A percentile compares a stretch with the other conserved stretches of the same genome.
These are phyloP conservation scores for Clohesyomyces aquaticus DNA, from an alignment of 495 filamentous ascomycete species.

Conservation along the genomic window DNA sequence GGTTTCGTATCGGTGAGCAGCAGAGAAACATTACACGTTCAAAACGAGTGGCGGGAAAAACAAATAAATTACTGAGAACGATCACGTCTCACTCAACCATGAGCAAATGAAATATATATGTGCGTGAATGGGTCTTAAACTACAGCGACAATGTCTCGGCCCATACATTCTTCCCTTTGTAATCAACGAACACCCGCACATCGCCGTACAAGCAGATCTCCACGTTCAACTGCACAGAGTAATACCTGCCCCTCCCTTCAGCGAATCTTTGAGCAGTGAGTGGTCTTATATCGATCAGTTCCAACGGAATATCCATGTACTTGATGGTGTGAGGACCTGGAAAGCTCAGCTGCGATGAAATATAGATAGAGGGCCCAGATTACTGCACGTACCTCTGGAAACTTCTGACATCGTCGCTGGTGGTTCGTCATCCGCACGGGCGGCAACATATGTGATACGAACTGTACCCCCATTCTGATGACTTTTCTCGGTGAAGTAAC, in stretches of 20 bases:
- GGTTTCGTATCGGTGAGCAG: no score
- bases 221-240: conserved; percentile 1
- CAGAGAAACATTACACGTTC: no score
- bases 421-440: background rate
- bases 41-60: no score
- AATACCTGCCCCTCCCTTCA: conserved; percentile 1
- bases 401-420: background rate
- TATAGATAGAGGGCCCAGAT: no score
- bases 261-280: background rate
- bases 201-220: background rate
- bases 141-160: background rate
- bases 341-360: background rate
- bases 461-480: background rate
- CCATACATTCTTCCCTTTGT: conserved; percentile 3
- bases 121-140: background rate
- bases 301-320: conserved; percentile 5
- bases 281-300: background rate
- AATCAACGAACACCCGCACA: conserved; percentile 2
- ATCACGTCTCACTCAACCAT: no score
- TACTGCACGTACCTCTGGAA: background rate
- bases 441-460: conserved; percentile 8
- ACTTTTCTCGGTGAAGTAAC: background rate
- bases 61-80: no score
- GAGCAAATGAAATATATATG: background rate
- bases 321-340: background rate